Evolutionary conservation across 257 asterid genomes (phyloP).

Genomic region (Nemophila menziesii): DNA sequence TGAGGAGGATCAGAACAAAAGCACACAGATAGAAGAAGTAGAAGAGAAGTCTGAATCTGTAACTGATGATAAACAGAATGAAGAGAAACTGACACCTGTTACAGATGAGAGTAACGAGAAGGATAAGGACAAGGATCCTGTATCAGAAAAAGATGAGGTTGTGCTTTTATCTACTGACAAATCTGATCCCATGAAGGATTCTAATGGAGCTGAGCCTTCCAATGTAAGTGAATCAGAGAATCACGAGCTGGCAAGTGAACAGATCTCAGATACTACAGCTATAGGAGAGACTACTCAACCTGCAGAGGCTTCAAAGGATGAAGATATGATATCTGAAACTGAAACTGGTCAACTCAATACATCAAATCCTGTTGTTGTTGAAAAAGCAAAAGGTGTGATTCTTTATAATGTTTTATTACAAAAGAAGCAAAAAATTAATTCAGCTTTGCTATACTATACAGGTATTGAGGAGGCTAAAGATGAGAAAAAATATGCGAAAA

Average conservation of each 20-base stretch:
- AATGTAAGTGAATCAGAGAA: constrained; percentile 21
- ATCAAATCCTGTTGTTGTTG: constrained; percentile 30
- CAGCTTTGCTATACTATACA: constrained; percentile 9
- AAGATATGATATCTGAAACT: constrained; percentile 26
- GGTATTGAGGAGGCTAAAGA: constrained; percentile 31
- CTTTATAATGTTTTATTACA: background rate
- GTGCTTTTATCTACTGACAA: constrained; percentile 27
- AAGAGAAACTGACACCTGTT: constrained; percentile 20
- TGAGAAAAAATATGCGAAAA: constrained; percentile 30
- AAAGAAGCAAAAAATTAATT: background rate
- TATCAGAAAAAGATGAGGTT: constrained; percentile 27
- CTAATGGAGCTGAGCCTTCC: constrained; percentile 23
- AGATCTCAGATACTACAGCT: constrained; percentile 23
- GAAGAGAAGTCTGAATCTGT: constrained; percentile 18
- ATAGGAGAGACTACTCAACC: constrained; percentile 25
- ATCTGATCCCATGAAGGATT: constrained; percentile 29
- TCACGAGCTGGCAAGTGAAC: constrained; percentile 30
- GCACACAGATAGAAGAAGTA: constrained; percentile 26
- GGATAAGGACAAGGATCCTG: constrained; percentile 20
- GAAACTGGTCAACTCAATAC: constrained; percentile 27
- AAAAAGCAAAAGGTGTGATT: constrained; percentile 32
- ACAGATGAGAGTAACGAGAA: constrained; percentile 8
- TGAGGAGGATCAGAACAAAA: constrained; percentile 29
- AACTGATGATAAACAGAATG: constrained; percentile 16
- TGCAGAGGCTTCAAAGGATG: constrained; percentile 40